Conservation (phyloP, 176 grass and related monocot species). For the Phoenix roebelenii region DNA sequence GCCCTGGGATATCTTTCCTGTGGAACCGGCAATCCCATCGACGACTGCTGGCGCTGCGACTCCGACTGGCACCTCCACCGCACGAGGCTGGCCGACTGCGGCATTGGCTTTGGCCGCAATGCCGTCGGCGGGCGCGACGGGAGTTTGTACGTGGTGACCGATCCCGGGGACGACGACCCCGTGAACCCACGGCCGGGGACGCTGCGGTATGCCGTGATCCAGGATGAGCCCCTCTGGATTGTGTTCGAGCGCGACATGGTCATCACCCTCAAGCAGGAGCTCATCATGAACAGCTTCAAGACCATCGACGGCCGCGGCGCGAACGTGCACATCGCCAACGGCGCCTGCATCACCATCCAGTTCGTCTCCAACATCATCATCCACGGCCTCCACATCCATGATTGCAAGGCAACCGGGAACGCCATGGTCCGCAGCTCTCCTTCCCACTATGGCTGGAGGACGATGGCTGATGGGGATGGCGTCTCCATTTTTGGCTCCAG, state of each 20-base stretch:
- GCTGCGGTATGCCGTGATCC: slow-evolving; percentile 22
- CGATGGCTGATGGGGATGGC: slow-evolving; percentile 22
- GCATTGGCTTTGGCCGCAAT: slow-evolving; percentile 22
- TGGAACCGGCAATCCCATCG: slow-evolving; percentile 22
- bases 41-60: slow-evolving; percentile 27
- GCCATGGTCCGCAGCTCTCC: slow-evolving; percentile 30
- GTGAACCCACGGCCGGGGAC: slow-evolving; percentile 20
- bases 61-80: slow-evolving; percentile 15
- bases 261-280: slow-evolving; percentile 31
- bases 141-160: slow-evolving; percentile 18
- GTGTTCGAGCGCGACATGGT: slow-evolving; percentile 21
- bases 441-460: slow-evolving; percentile 24
- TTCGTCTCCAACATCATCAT: slow-evolving; percentile 29
- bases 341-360: slow-evolving; percentile 25
- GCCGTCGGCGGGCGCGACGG: slow-evolving; percentile 18
- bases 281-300: slow-evolving; percentile 33
- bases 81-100: slow-evolving; percentile 20
- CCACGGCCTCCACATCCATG: slow-evolving; percentile 28
- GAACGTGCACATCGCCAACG: slow-evolving; percentile 32
- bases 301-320: slow-evolving; percentile 25
- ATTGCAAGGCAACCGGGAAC: slow-evolving; percentile 23
- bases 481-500: slow-evolving; percentile 27
- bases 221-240: slow-evolving; percentile 29
- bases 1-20: background rate
- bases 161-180: slow-evolving; percentile 15